Percentiles rank a stretch among this genome's conserved stretches.
These are phyloP conservation scores for Jacaranda copaia DNA, from an alignment of 257 asterid genomes.

Conservation along the genomic window DNA sequence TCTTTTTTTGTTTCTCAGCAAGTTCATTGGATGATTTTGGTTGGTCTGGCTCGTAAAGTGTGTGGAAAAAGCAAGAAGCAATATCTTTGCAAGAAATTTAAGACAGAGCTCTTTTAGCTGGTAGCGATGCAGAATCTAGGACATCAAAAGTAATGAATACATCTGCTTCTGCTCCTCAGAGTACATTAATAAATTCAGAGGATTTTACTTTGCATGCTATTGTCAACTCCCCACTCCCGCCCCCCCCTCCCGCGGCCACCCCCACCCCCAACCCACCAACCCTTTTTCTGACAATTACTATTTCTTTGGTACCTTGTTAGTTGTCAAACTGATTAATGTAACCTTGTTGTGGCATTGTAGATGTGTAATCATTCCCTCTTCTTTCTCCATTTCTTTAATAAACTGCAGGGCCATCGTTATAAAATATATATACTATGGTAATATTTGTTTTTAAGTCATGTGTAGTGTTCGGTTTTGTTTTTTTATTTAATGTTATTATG, in stretches of 20 bases:
- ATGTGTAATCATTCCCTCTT: conserved; percentile 13
- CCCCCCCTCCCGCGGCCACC: too few species aligned
- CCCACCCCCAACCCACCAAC: too few species aligned
- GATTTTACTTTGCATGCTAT: conserved; percentile 21
- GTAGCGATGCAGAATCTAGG: conserved; percentile 27
- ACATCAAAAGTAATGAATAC: conserved; percentile 20
- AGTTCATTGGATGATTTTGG: not conserved
- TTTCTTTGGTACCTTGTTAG: not conserved
- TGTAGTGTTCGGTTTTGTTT: too few species aligned
- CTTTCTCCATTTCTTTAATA: too few species aligned
- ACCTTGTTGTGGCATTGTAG: conserved; percentile 18
- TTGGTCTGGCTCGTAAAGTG: not conserved
- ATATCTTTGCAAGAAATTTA: conserved; percentile 25
- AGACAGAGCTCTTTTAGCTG: conserved; percentile 26
- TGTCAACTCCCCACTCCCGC: conserved; percentile 18
- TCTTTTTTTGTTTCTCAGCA: not conserved
- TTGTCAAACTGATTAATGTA: not conserved
- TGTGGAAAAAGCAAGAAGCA: conserved; percentile 1
- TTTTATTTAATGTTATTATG: too few species aligned
- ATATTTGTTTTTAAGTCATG: too few species aligned
- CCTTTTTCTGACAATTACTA: not conserved
- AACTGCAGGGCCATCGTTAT: not conserved
- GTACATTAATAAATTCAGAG: conserved; percentile 8
- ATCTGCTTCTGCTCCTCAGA: not conserved
- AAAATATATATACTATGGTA: too few species aligned